A percentile compares a stretch with the other conserved stretches of the same genome.
These are phyloP conservation scores for Globisporangium cederbergense DNA, from an alignment of 352 stramenopile species.

Conservation along the genomic window DNA sequence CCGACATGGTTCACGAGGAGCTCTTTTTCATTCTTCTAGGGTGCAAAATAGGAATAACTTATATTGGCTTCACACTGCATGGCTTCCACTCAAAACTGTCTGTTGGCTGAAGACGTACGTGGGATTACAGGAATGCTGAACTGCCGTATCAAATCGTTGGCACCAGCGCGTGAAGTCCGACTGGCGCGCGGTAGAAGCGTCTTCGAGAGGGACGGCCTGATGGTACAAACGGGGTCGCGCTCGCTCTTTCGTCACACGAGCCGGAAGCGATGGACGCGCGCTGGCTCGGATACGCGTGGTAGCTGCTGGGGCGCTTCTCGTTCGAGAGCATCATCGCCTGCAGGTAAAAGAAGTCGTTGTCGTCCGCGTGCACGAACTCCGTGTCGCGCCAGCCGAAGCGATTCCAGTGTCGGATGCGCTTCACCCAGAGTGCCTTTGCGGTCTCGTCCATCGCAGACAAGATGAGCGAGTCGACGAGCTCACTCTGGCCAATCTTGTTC, in stretches of 20 bases:
- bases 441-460: conserved; percentile 42
- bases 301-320: conserved; percentile 32
- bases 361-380: conserved; percentile 33
- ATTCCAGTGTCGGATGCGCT: conserved; percentile 62
- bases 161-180: conserved; percentile 22
- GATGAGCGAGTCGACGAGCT: conserved; percentile 43
- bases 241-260: not conserved
- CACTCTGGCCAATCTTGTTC: conserved; percentile 31
- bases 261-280: not conserved
- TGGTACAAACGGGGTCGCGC: conserved; percentile 16
- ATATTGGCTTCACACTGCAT: conserved; percentile 3
- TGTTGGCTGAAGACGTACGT: not conserved
- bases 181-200: conserved; percentile 50
- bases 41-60: conserved; percentile 12
- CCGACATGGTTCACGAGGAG: not conserved
- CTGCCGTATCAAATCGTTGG: conserved; percentile 7
- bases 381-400: conserved; percentile 69
- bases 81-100: not conserved
- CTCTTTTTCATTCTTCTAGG: conserved; percentile 20
- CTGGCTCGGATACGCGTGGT: conserved; percentile 15
- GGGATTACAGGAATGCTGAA: not conserved
- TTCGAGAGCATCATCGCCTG: conserved; percentile 27
- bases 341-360: conserved; percentile 36
- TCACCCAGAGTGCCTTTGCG: conserved; percentile 59
- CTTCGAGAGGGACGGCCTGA: conserved; percentile 31